phyloP scores from a whole-genome alignment of 2,329 filamentous ascomycete genomes.

The Neofusicoccum parvum region DNA sequence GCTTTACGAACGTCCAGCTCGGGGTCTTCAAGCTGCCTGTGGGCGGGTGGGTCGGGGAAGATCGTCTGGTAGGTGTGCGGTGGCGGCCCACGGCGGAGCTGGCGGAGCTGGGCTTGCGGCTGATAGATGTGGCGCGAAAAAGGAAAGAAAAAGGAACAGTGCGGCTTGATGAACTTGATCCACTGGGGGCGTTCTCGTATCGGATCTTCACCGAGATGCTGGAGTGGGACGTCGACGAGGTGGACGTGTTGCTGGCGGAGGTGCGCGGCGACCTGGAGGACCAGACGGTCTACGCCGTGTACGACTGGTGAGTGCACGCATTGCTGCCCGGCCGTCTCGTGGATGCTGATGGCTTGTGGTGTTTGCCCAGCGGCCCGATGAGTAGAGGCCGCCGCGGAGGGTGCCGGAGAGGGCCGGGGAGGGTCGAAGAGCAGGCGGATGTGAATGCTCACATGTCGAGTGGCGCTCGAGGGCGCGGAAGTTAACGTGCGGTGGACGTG shows the following conservation, averaged over 20 bases:
- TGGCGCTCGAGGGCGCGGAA: background rate
- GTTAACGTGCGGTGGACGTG: background rate
- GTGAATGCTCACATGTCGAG: background rate
- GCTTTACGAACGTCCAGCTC: too few relatives aligned
- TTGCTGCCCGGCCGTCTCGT: too few relatives aligned
- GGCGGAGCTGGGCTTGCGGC: too few relatives aligned
- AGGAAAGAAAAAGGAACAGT: too few relatives aligned
- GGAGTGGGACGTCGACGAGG: conserved; percentile 46
- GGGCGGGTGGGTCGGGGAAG: too few relatives aligned
- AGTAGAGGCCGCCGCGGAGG: background rate
- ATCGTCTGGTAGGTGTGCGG: background rate
- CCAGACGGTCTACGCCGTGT: background rate
- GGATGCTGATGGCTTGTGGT: background rate
- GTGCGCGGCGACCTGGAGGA: conserved; percentile 22
- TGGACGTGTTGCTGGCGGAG: conserved; percentile 42
- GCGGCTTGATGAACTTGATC: too few relatives aligned
- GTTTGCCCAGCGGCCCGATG: background rate
- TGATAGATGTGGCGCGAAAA: too few relatives aligned
- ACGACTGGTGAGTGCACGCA: background rate
- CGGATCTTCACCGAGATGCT: conserved; percentile 44
- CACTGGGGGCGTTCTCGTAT: conserved; percentile 39
- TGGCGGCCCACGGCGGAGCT: background rate
- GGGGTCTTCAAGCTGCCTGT: too few relatives aligned
- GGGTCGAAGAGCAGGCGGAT: background rate
- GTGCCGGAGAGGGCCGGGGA: background rate